Percentiles rank a stretch among this genome's conserved stretches.
These are phyloP conservation scores for Acer yangbiense DNA, from an alignment of 345 rosid species.

Conservation along the genomic window DNA sequence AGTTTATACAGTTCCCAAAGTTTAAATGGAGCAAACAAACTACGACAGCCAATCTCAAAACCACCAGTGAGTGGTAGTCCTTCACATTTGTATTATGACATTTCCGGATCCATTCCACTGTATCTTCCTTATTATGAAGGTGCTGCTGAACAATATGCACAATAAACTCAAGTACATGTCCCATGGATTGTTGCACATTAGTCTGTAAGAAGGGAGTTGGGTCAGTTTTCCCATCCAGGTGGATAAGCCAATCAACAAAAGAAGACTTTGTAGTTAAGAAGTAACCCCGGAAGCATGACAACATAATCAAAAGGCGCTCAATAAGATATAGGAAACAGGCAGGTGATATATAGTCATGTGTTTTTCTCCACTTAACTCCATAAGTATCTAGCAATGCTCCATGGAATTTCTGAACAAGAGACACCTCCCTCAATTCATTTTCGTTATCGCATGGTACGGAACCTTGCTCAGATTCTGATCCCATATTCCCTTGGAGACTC, in stretches of 20 bases:
- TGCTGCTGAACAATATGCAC: background rate
- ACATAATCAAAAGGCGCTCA: conserved; percentile 36
- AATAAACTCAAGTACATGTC: conserved; percentile 10
- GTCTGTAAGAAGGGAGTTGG: background rate
- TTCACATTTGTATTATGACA: conserved; percentile 6
- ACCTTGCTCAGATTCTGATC: background rate
- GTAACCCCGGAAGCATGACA: conserved; percentile 18
- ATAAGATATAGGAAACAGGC: conserved; percentile 44
- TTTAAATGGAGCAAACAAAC: conserved; percentile 35
- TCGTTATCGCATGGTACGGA: background rate
- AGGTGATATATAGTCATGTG: conserved; percentile 38
- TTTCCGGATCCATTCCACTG: conserved; percentile 34
- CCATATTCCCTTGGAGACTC: conserved; percentile 1
- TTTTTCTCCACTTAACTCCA: conserved; percentile 31
- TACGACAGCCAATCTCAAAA: conserved; percentile 32
- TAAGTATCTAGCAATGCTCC: conserved; percentile 36
- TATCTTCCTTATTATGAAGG: conserved; percentile 16
- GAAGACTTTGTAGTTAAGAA: conserved; percentile 33
- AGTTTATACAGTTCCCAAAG: conserved; percentile 16
- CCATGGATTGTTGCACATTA: background rate
- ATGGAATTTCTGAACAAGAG: conserved; percentile 23
- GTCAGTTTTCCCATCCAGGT: conserved; percentile 17
- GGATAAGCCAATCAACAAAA: conserved; percentile 43
- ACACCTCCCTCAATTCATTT: background rate
- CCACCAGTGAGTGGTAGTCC: conserved; percentile 25